Percentiles rank a stretch among this genome's conserved stretches.
Conservation (phyloP, 495 filamentous ascomycete genomes). For the Neurospora discreta region DNA sequence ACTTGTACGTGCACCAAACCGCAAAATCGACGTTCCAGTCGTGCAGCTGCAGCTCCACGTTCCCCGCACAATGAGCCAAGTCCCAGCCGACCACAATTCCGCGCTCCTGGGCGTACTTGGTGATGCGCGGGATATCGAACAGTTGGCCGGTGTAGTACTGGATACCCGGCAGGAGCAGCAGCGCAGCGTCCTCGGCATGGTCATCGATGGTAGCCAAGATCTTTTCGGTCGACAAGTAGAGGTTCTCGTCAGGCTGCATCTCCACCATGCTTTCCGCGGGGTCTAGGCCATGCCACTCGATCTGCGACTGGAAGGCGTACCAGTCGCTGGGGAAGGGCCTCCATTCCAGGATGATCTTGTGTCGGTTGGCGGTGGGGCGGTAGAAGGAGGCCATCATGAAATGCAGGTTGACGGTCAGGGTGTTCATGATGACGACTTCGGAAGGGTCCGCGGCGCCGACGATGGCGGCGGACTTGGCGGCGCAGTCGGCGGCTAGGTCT, state of each 20-base stretch:
- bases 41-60: constrained; percentile 69
- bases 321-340: constrained; percentile 91
- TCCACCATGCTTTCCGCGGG: constrained; percentile 59
- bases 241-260: constrained; percentile 48
- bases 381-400: constrained; percentile 86
- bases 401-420: constrained; percentile 81
- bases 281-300: constrained; percentile 56
- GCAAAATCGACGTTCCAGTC: constrained; percentile 96
- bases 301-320: constrained; percentile 80
- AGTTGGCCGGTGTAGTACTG: constrained; percentile 91
- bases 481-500: constrained; percentile 61
- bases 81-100: constrained; percentile 84
- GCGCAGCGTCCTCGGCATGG: constrained; percentile 63
- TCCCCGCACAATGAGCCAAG: constrained; percentile 84
- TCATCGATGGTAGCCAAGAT: constrained; percentile 67
- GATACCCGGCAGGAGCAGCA: constrained; percentile 77
- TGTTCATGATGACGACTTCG: constrained; percentile 87
- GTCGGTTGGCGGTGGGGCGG: constrained; percentile 50
- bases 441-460: constrained; percentile 57
- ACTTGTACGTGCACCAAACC: constrained; percentile 93
- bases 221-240: constrained; percentile 51
- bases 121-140: constrained; percentile 76
- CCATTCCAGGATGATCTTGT: constrained; percentile 82
- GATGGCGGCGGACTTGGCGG: constrained; percentile 59
- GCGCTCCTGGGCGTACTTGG: constrained; percentile 58